These are phyloP conservation scores for Eucalyptus tenuipes DNA, from an alignment of 345 rosid species.

Conservation along the genomic window DNA sequence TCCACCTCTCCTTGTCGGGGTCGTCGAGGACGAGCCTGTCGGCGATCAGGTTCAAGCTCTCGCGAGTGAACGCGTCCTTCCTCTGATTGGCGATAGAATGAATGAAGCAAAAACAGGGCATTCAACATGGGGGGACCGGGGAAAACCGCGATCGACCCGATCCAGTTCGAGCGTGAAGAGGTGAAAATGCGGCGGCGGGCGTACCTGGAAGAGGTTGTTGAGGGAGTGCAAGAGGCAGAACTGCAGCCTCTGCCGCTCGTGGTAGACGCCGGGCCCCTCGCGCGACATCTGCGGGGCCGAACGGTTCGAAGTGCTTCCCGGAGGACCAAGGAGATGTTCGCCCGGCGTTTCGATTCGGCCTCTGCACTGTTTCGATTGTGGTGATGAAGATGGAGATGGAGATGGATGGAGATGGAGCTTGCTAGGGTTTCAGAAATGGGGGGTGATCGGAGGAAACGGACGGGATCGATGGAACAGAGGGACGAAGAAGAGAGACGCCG, in stretches of 20 bases:
- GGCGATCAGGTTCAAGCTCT: conserved; percentile 47
- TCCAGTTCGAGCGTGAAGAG: neutral
- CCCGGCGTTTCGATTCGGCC: neutral
- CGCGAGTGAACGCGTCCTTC: conserved; percentile 53
- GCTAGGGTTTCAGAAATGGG: neutral
- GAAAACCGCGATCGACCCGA: neutral
- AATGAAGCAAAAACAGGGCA: neutral
- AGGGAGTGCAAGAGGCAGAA: conserved; percentile 83
- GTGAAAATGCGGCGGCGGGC: neutral
- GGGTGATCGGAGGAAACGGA: neutral
- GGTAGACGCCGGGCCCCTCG: conserved; percentile 37
- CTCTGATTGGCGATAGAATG: conserved; percentile 18
- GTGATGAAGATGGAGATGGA: neutral
- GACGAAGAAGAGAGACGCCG: neutral
- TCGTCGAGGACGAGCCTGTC: conserved; percentile 46
- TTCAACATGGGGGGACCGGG: neutral
- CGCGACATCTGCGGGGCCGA: conserved; percentile 11
- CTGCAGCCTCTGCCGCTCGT: conserved; percentile 75
- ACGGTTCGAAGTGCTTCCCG: neutral
- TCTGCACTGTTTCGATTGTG: neutral
- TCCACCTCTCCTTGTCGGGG: conserved; percentile 48
- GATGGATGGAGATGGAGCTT: neutral
- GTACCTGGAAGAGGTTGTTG: conserved; percentile 91
- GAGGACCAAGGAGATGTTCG: neutral
- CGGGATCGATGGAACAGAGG: neutral